phyloP scores from a whole-genome alignment of 2,329 filamentous ascomycete species.

The Acarospora socialis region DNA sequence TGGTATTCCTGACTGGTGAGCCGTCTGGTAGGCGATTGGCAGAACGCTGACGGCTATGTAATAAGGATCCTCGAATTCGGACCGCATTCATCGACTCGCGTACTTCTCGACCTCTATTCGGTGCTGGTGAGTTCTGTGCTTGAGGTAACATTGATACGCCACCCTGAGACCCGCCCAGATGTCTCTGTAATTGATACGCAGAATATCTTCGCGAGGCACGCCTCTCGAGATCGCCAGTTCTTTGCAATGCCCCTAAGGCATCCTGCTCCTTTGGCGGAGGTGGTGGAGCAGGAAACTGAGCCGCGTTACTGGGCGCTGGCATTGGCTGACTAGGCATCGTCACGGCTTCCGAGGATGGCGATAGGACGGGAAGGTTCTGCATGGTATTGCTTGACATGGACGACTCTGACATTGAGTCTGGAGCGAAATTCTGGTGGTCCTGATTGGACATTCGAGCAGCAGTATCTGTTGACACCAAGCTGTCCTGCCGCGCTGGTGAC shows the following conservation, averaged over 20 bases:
- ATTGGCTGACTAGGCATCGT: conserved; percentile 32
- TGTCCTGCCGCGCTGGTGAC: conserved; percentile 10
- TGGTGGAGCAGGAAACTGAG: conserved; percentile 63
- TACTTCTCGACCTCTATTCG: conserved; percentile 71
- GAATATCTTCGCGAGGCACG: conserved; percentile 88
- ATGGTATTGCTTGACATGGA: conserved; percentile 59
- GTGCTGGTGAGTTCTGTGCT: conserved; percentile 62
- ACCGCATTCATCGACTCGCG: conserved; percentile 71
- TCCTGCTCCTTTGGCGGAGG: conserved; percentile 74
- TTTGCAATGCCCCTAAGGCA: conserved; percentile 77
- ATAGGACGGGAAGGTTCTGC: conserved; percentile 61
- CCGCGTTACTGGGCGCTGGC: conserved; percentile 34
- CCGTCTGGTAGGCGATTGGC: conserved; percentile 40
- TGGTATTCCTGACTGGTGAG: conserved; percentile 43
- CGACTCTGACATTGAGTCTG: conserved; percentile 26
- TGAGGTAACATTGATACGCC: conserved; percentile 77
- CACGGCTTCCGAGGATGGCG: conserved; percentile 55
- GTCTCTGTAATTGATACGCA: conserved; percentile 91
- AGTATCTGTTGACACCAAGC: conserved; percentile 5
- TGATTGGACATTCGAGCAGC: conserved; percentile 6
- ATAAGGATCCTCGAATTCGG: conserved; percentile 42
- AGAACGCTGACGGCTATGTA: conserved; percentile 38
- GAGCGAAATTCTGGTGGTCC: conserved; percentile 10
- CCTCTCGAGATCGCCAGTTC: conserved; percentile 82
- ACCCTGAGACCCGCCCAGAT: conserved; percentile 65